phyloP scores from a whole-genome alignment of 495 filamentous ascomycete species.

The Penicillium alfredii region DNA sequence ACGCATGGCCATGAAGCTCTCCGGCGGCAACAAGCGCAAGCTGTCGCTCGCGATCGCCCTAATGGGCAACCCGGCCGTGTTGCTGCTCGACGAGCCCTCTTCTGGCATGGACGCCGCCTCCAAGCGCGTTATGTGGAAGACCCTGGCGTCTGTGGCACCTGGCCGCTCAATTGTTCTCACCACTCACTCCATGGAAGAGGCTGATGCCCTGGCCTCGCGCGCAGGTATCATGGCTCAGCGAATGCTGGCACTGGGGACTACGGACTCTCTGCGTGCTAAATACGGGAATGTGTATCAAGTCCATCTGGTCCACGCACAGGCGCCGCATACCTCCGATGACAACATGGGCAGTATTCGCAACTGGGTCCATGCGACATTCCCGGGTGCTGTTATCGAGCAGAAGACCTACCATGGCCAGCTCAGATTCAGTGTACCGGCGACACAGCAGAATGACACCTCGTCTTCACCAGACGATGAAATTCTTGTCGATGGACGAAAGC shows the following conservation, averaged over 20 bases:
- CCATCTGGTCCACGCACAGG: slow-evolving; percentile 61
- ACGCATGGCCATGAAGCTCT: slow-evolving; percentile 42
- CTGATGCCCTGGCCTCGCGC: slow-evolving; percentile 37
- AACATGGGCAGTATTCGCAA: slow-evolving; percentile 57
- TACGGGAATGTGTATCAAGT: slow-evolving; percentile 39
- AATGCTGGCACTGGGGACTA: slow-evolving; percentile 39
- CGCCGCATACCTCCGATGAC: slow-evolving; percentile 59
- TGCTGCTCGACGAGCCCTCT: slow-evolving; percentile 46
- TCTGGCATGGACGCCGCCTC: slow-evolving; percentile 47
- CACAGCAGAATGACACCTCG: too few species aligned
- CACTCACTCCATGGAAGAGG: slow-evolving; percentile 44
- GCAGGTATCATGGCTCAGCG: slow-evolving; percentile 40
- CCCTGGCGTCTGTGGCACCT: slow-evolving; percentile 29
- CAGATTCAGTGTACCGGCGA: slow-evolving; percentile 63
- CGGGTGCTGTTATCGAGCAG: slow-evolving; percentile 57
- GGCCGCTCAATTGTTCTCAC: slow-evolving; percentile 40
- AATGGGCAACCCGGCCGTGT: slow-evolving; percentile 44
- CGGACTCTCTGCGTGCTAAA: slow-evolving; percentile 30
- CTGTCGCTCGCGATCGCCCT: slow-evolving; percentile 44
- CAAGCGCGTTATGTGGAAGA: slow-evolving; percentile 46
- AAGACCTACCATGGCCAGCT: slow-evolving; percentile 78
- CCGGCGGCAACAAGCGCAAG: slow-evolving; percentile 53
- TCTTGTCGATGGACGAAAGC: too few species aligned
- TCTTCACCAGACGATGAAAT: too few species aligned
- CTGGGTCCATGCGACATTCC: slow-evolving; percentile 56